phyloP scores from a whole-genome alignment of 352 stramenopile genomes.

The Globisporangium solare region DNA sequence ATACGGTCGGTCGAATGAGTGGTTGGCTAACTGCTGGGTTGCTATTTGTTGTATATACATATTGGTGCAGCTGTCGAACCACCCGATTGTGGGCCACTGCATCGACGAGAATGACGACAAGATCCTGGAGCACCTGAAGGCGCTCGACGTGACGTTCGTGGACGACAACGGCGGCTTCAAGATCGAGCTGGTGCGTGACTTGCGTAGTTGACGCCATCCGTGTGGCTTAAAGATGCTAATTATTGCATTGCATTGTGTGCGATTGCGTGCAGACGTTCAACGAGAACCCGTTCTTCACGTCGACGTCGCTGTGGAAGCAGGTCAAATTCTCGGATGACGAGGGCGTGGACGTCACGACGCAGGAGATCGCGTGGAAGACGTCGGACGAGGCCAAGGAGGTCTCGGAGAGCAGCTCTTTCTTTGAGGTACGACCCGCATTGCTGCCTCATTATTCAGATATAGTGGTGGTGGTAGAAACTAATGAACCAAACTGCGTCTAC shows the following conservation, averaged over 20 bases:
- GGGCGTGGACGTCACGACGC: constrained; percentile 51
- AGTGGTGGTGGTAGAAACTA: background rate
- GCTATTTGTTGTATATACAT: background rate
- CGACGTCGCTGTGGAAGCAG: constrained; percentile 59
- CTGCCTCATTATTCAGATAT: background rate
- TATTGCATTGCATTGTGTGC: too few relatives aligned
- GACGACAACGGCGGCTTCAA: constrained; percentile 69
- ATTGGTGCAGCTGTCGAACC: constrained; percentile 51
- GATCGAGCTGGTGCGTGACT: constrained; percentile 50
- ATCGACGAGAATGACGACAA: constrained; percentile 48
- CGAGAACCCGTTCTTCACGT: constrained; percentile 64
- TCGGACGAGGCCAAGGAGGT: constrained; percentile 47
- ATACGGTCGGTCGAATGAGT: background rate
- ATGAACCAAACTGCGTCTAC: constrained; percentile 3
- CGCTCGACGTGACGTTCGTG: constrained; percentile 58
- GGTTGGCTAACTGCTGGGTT: background rate
- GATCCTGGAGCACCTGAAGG: constrained; percentile 45
- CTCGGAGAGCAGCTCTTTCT: constrained; percentile 42
- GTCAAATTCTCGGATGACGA: constrained; percentile 54
- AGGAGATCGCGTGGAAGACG: constrained; percentile 58
- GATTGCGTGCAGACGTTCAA: constrained; percentile 41
- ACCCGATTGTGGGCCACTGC: constrained; percentile 46
- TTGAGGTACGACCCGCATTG: constrained; percentile 29
- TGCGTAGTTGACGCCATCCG: background rate
- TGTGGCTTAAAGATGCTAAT: background rate